These are phyloP conservation scores for Prasinococcaceae sp. DNA, from an alignment of 139 green algal genomes.

Conservation along the genomic window DNA sequence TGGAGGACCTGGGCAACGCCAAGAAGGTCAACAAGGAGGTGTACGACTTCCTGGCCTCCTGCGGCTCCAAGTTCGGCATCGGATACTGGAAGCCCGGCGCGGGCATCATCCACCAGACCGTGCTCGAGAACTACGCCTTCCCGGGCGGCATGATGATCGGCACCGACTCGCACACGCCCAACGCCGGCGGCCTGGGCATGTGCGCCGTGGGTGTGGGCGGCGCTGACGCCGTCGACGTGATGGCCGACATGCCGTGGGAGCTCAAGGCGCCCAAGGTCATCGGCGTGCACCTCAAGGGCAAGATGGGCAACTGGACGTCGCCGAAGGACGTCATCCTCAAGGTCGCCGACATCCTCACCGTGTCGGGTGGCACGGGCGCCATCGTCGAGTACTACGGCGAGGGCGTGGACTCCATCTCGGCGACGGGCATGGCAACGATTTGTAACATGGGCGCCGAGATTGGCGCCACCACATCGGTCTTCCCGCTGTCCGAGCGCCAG, in stretches of 20 bases:
- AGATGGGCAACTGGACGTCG: not conserved
- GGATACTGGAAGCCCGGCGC: conserved; percentile 3
- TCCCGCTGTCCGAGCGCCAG: not conserved
- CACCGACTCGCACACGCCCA: conserved; percentile 1
- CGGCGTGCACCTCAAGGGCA: conserved; percentile 28
- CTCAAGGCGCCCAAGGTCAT: conserved; percentile 88
- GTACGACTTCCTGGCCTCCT: conserved; percentile 2
- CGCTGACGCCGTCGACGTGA: conserved; percentile 2
- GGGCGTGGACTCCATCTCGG: not conserved
- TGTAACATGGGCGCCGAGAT: conserved; percentile 4
- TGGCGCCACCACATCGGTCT: conserved; percentile 1
- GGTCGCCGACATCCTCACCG: conserved; percentile 1
- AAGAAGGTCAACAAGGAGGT: not conserved
- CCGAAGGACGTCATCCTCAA: conserved; percentile 3
- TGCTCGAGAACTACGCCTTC: conserved; percentile 4
- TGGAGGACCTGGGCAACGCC: conserved; percentile 1
- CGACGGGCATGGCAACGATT: not conserved
- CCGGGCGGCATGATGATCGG: conserved; percentile 3
- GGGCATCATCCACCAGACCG: conserved; percentile 2
- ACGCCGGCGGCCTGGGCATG: not conserved
- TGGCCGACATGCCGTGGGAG: conserved; percentile 50
- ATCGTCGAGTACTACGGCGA: conserved; percentile 5
- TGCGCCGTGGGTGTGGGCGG: not conserved
- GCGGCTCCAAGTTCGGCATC: not conserved
- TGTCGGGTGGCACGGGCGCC: not conserved